These are phyloP conservation scores for Benincasa hispida DNA, from an alignment of 306 rosid genomes.

Conservation along the genomic window DNA sequence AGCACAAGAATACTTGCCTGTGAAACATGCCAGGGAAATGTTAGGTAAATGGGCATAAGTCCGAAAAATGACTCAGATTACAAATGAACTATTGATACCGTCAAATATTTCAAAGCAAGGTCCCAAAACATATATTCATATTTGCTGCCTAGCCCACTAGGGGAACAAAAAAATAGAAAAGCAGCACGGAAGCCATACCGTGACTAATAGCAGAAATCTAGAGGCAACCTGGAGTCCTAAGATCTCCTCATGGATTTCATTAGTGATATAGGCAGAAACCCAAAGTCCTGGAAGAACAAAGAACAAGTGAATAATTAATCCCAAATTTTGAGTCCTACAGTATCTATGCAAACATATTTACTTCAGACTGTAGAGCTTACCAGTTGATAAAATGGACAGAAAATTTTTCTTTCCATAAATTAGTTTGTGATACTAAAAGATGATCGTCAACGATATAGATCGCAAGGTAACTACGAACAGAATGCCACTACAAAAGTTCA, in stretches of 20 bases:
- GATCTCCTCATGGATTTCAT: constrained; percentile 76
- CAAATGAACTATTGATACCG: constrained; percentile 7
- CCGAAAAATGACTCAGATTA: constrained; percentile 1
- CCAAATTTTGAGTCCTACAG: background rate
- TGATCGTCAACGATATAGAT: too few relatives aligned
- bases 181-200: constrained; percentile 31
- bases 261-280: constrained; percentile 61
- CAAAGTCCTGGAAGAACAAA: constrained; percentile 56
- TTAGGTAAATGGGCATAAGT: constrained; percentile 14
- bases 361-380: background rate
- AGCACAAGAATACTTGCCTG: constrained; percentile 81
- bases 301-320: constrained; percentile 4
- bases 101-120: background rate
- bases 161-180: background rate
- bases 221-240: constrained; percentile 78
- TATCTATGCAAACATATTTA: background rate
- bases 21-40: constrained; percentile 19
- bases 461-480: background rate
- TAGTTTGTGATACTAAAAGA: background rate
- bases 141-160: background rate
- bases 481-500: background rate
- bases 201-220: constrained; percentile 66
- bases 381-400: background rate
- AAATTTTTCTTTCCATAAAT: background rate
- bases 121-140: background rate